Conservation (phyloP, 805 yeast species). For the Yamadazyma insecticola region DNA sequence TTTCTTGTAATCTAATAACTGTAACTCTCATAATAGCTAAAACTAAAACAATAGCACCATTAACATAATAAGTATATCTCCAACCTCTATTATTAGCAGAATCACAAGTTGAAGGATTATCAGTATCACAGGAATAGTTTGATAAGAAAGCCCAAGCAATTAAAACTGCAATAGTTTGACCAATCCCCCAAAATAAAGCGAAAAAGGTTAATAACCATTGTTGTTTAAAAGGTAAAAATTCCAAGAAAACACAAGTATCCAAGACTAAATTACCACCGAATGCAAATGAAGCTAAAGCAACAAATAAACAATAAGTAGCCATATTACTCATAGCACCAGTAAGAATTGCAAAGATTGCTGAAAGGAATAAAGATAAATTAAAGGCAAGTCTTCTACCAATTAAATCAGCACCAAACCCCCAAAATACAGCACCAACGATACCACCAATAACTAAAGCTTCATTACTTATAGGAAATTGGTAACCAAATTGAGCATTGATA, state of each 20-base stretch:
- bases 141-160: conserved; percentile 56
- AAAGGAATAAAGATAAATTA: conserved; percentile 43
- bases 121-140: conserved; percentile 40
- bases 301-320: conserved; percentile 47
- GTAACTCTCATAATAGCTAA: conserved; percentile 31
- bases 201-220: conserved; percentile 51
- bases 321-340: conserved; percentile 49
- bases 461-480: conserved; percentile 20
- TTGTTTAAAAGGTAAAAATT: conserved; percentile 42
- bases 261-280: conserved; percentile 50
- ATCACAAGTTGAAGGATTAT: conserved; percentile 32
- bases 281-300: conserved; percentile 40
- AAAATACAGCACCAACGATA: conserved; percentile 48
- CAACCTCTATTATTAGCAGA: conserved; percentile 53
- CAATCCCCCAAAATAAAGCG: conserved; percentile 57
- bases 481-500: conserved; percentile 24
- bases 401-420: conserved; percentile 55
- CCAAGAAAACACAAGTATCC: conserved; percentile 6
- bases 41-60: conserved; percentile 45
- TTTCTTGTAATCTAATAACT: conserved; percentile 39
- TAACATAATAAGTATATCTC: conserved; percentile 51
- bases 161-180: conserved; percentile 52
- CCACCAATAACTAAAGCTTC: conserved; percentile 37
- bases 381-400: conserved; percentile 52
- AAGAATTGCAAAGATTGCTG: conserved; percentile 49